Evolutionary conservation across 495 filamentous ascomycete genomes (phyloP).

Genomic region (Aspergillus ostianus): DNA sequence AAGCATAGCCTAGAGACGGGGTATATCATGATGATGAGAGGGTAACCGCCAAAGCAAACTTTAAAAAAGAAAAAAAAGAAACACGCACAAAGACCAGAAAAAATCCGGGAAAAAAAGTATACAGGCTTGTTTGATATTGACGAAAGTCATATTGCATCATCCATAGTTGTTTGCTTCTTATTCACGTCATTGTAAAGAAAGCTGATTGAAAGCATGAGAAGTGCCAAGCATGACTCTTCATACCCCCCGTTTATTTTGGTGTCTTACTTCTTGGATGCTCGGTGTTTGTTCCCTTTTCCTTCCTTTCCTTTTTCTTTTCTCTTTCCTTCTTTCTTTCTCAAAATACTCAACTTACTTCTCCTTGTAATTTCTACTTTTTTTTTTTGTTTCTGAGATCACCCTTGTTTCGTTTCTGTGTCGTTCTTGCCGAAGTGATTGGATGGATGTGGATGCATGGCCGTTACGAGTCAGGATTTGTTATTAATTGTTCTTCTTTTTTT

Average conservation of each 20-base stretch:
- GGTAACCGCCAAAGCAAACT: constrained; percentile 15
- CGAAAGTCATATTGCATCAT: constrained; percentile 15
- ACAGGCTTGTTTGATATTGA: constrained; percentile 11
- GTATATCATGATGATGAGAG: constrained; percentile 21
- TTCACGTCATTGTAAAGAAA: constrained; percentile 21
- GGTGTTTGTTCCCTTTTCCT: constrained; percentile 6
- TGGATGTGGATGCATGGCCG: neutral
- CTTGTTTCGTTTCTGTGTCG: neutral
- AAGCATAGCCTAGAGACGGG: constrained; percentile 33
- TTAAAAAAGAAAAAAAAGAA: constrained; percentile 11
- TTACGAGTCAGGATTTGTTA: neutral
- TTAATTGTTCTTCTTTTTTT: neutral
- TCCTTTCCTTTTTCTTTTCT: neutral
- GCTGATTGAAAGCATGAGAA: constrained; percentile 16
- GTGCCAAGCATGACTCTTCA: constrained; percentile 21
- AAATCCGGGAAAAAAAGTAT: neutral
- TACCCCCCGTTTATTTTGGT: constrained; percentile 13
- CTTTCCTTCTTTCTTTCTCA: neutral
- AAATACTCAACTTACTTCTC: neutral
- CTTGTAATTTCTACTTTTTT: constrained; percentile 1
- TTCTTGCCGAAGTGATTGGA: too few species aligned
- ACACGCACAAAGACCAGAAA: constrained; percentile 10
- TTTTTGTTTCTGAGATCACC: neutral
- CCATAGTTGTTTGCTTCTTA: constrained; percentile 9
- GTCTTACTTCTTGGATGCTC: constrained; percentile 9